These are phyloP conservation scores for Solanum neorickii DNA, from an alignment of 257 asterid genomes.

Conservation along the genomic window DNA sequence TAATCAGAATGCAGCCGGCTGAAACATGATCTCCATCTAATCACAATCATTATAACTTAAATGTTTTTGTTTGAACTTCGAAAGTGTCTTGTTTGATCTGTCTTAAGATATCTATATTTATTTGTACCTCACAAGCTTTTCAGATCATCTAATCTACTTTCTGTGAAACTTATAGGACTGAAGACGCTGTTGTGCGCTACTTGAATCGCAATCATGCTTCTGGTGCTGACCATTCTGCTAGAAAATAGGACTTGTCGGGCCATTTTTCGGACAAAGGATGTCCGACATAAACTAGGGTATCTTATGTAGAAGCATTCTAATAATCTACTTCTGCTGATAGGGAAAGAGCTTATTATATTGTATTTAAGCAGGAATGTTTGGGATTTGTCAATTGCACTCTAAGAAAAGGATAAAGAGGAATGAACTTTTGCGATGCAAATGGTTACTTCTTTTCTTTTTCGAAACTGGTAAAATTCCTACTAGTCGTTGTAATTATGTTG, in stretches of 20 bases:
- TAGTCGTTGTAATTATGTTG: neutral
- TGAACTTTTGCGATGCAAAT: neutral
- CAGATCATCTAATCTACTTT: neutral
- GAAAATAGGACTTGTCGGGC: neutral
- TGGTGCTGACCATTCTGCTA: conserved; percentile 6
- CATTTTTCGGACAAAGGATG: neutral
- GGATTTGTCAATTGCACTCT: neutral
- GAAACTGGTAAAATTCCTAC: neutral
- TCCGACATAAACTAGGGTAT: neutral
- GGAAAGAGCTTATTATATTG: neutral
- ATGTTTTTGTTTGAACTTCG: neutral
- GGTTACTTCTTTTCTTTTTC: neutral
- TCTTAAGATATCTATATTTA: neutral
- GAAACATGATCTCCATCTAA: neutral
- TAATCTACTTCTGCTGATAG: neutral
- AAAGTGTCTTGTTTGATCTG: neutral
- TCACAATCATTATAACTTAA: neutral
- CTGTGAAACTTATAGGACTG: conserved; percentile 31
- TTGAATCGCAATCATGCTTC: conserved; percentile 52
- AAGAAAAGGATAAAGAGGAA: neutral
- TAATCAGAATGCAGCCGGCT: neutral
- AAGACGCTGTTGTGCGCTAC: conserved; percentile 67
- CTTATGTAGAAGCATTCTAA: neutral
- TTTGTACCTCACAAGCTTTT: neutral
- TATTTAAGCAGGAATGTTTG: neutral